Evolutionary conservation across 176 grass and related monocot genomes (phyloP), one percentile per base, ranked within the genome.

Genomic region (Saccharum officinarum): DNA sequence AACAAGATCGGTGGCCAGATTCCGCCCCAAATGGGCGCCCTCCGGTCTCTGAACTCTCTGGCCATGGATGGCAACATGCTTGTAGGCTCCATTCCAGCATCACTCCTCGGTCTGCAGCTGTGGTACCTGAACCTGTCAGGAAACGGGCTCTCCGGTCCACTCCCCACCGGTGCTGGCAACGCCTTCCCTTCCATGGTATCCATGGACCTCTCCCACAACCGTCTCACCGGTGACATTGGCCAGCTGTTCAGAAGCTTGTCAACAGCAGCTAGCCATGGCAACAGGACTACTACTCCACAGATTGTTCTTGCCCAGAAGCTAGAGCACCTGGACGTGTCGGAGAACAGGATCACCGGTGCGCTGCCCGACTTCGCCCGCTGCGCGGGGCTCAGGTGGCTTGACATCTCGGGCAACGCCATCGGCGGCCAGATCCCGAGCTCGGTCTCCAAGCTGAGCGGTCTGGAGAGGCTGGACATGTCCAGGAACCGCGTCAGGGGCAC

Each of bases 41-140:
- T 97, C 33, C 61, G 47, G 38, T 91, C 88, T 52, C 88, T 97
- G 13, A 95, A 22, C 41, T 87, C 92, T 28, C 76, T 97, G 14
- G 77, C 86, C 67, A 20, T 97, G 1, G 57, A 87, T 38, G 40
- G 54, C 73, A 97, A 95, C 78, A 40, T 73, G 47, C 76, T 97
- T 1, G 72, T 47, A 73, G 95, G 95, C 47, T 47, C 64, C 38
- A 85, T 97, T 78, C 95, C 95, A 13, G 63, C 72, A 18, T 92
- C 94, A 47, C 10, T 95, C 74, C 50, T 86, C 13, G 79, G 59
- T 38, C 26, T 97, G 33, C 57, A 97, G 67, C 49, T 97, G 10
- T 97, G 95, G 95, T 88, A 83, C 57, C 44, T 97, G 4, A 88
- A 97, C 76, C 81, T 97, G 39, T 93, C 94, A 22, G 79, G 74